Evolutionary conservation across 2,329 filamentous ascomycete species (phyloP).

Genomic region (Myriosclerotinia scirpicola): DNA sequence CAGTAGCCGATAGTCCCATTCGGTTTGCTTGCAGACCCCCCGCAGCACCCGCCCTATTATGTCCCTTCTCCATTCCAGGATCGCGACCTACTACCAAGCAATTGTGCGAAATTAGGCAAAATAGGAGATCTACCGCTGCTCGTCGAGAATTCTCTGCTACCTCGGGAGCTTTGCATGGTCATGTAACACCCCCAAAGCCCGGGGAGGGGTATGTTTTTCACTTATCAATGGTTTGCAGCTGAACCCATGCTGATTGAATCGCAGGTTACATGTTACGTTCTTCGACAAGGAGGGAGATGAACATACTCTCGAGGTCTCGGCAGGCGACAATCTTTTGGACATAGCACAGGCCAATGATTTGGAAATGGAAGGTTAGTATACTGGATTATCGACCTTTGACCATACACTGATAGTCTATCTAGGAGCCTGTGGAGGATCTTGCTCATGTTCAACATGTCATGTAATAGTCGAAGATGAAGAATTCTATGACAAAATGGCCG

Average conservation of each 20-base stretch:
- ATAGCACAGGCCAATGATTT: constrained; percentile 93
- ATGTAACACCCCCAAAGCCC: constrained; percentile 78
- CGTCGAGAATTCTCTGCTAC: constrained; percentile 63
- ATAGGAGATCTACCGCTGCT: constrained; percentile 5
- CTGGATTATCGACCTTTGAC: not conserved
- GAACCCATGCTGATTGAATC: constrained; percentile 19
- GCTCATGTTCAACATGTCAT: constrained; percentile 75
- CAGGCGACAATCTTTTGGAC: constrained; percentile 91
- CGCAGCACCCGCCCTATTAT: constrained; percentile 6
- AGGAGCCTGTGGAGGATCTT: constrained; percentile 85
- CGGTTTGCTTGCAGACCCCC: constrained; percentile 22
- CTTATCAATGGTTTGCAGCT: not conserved
- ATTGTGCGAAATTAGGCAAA: constrained; percentile 16
- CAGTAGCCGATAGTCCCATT: constrained; percentile 18
- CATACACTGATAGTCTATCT: constrained; percentile 20
- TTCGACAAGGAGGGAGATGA: constrained; percentile 83
- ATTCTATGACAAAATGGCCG: constrained; percentile 62
- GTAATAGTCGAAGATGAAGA: constrained; percentile 65
- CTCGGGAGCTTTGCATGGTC: constrained; percentile 64
- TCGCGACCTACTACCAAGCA: constrained; percentile 20
- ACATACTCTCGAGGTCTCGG: constrained; percentile 74
- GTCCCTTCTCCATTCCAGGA: constrained; percentile 17
- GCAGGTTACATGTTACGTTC: constrained; percentile 83
- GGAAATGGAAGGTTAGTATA: constrained; percentile 82
- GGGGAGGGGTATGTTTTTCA: constrained; percentile 76